Evolutionary conservation across 805 yeast species (phyloP).

Genomic region (Lipomyces starkeyi): DNA sequence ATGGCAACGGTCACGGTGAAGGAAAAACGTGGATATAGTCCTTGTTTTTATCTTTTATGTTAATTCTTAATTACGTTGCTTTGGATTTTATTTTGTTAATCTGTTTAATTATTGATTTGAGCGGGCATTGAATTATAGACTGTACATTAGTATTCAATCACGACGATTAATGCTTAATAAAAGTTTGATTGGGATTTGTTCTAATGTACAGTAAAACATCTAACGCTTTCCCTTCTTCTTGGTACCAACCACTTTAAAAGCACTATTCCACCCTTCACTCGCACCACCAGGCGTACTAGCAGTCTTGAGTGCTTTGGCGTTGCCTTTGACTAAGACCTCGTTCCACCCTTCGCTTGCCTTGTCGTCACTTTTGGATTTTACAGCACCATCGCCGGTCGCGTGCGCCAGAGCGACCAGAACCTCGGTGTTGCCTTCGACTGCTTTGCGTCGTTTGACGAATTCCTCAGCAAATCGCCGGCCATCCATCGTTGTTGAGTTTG

Average conservation of each 20-base stretch:
- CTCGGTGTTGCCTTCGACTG: conserved; percentile 64
- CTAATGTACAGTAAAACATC: not conserved
- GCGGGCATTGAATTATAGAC: not conserved
- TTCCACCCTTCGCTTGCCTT: conserved; percentile 31
- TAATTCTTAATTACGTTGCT: not conserved
- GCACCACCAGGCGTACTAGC: conserved; percentile 11
- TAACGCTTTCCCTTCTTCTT: conserved; percentile 54
- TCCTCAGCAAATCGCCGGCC: conserved; percentile 94
- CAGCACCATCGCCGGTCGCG: conserved; percentile 4
- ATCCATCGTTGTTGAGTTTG: conserved; percentile 87
- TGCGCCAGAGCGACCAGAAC: conserved; percentile 41
- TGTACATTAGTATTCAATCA: not conserved
- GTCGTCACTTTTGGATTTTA: conserved; percentile 38
- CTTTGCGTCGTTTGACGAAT: conserved; percentile 76
- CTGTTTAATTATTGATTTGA: not conserved
- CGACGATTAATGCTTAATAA: not conserved
- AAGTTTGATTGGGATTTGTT: conserved; percentile 1
- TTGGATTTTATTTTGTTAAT: not conserved
- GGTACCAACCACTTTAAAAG: conserved; percentile 68
- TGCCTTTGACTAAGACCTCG: conserved; percentile 33
- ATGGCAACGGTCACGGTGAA: conserved; percentile 21
- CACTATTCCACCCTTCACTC: conserved; percentile 49
- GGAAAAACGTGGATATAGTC: conserved; percentile 21
- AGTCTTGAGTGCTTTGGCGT: conserved; percentile 29
- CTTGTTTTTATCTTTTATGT: not conserved